Evolutionary conservation across 345 rosid genomes (phyloP), one percentile per base, ranked within the genome.

Genomic region (Nephelium lappaceum): DNA sequence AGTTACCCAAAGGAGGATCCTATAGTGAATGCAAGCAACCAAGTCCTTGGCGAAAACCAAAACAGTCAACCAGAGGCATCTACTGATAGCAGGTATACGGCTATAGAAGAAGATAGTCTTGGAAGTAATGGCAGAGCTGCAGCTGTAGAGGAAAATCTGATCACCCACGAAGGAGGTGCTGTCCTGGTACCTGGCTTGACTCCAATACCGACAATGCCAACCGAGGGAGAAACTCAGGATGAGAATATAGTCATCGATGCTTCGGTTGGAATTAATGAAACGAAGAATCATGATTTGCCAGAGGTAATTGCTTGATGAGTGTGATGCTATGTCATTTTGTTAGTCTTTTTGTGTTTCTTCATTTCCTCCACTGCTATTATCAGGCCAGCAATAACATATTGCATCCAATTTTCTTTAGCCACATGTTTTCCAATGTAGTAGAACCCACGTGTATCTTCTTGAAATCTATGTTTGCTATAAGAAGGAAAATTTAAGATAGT

Each of bases 131-230:
- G 43, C 65, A 76, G 68, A 75, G 83, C 14, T 57, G 42, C 64
- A 31, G 14, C 38, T 73, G 70, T 76, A 36, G 57, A 84, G 31
- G 86, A 71, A 83, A 84, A 70, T 74, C 81, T 82, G 80, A 72
- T 85, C 72, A 67, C 41, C 12, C 65, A 60, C 66, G 92, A 83
- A 74, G 92, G 78, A 77, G 88, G 61, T 77, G 84, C 91, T 51
- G 89, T 89, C 77, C 87, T 91, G 75, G 91, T 93, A 31, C 97
- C 95, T n/a, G 97, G 93, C n/a, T 84, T 91, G 79, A 61, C 83
- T 73, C 77, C 87, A 41, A 53, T 69, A 63, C 49, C 89, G 65
- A 76, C 60, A 14, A 38, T 23, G 21, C 75, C 77, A 71, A 76
- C 51, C 10, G 88, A 85, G 77, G 81, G 81, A 66, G 24, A 63